Evolutionary conservation across 2,329 filamentous ascomycete species (phyloP).

Genomic region (Nemania sp.): DNA sequence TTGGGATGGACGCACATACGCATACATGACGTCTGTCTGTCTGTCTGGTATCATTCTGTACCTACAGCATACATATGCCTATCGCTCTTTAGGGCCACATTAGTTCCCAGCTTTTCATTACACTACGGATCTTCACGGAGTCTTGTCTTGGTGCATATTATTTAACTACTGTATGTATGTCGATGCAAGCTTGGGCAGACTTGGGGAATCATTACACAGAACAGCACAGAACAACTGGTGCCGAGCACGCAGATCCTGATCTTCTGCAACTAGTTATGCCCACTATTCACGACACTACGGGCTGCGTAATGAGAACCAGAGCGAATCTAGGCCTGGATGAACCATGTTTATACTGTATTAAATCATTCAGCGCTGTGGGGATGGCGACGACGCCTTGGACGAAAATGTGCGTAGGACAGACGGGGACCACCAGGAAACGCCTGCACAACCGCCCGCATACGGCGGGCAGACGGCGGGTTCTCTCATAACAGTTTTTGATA

Average conservation of each 20-base stretch:
- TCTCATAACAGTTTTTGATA: conserved; percentile 25
- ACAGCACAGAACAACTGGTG: conserved; percentile 27
- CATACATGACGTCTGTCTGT: conserved; percentile 4
- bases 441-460: conserved; percentile 32
- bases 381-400: conserved; percentile 15
- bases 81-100: conserved; percentile 14
- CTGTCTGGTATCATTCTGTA: neutral
- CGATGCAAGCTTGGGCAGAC: neutral
- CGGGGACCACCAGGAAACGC: neutral
- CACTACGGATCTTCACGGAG: no score
- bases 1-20: no score
- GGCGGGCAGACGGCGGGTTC: conserved; percentile 24
- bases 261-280: conserved; percentile 5
- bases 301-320: conserved; percentile 17
- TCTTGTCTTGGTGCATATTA: neutral
- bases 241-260: conserved; percentile 34
- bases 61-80: conserved; percentile 6
- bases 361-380: conserved; percentile 19
- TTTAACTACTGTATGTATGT: no score
- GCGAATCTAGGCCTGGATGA: conserved; percentile 16
- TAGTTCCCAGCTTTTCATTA: conserved; percentile 9
- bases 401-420: no score
- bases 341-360: conserved; percentile 21
- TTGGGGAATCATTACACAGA: conserved; percentile 15
- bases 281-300: neutral